Base-by-base conservation (phyloP, 768 basidiomycete species). In the Mycena alexandri region DNA sequence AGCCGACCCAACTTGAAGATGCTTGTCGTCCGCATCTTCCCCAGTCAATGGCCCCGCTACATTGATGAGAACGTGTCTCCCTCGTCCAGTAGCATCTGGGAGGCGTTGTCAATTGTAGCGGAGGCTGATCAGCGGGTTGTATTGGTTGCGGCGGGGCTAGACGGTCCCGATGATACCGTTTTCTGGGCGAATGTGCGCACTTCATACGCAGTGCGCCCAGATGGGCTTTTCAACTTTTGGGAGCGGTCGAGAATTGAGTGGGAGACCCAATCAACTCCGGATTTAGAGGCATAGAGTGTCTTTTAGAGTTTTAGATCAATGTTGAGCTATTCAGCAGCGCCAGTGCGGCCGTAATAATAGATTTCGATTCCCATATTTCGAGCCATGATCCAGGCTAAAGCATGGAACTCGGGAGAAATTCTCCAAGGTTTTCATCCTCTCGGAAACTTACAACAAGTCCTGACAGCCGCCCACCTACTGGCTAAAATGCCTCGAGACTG, bases 1-100 rank as follows among this genome's bases (percentile, higher is more conserved):
- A 62, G 70, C 43, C 75, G 74, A 21, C 72, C 75, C 5, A 62
- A 36, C n/a, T 53, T 84, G 69, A 75, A 75, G 69, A 73, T 79
- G 68, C 29, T 78, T 21, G 73, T 73, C 11, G 75, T 78, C 5
- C 54, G 69, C 55, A 61, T 78, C 29, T 77, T 72, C 58, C 70
- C 77, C 7, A 68, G 68, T 3, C 53, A 56, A 19, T 68, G 61
- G 69, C 65, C 63, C 4, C 54, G 43, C 36, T 71, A 62, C 41
- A 47, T 51, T n/a, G 66, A 64, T 24, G 21, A 38, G 10, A 33
- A 29, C 8, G 38, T 29, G 25, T 9, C 56, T 14, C 34, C 41
- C 16, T 54, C 33, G 43, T 60, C 42, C 11, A 71, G 70, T 24
- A 56, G 33, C n/a, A 71, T 71, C 36, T 71, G 70, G 70, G n/a